Evolutionary conservation across 2,329 filamentous ascomycete species (phyloP), one percentile per base, ranked within the genome.

Genomic region (Bipolaris cookei): DNA sequence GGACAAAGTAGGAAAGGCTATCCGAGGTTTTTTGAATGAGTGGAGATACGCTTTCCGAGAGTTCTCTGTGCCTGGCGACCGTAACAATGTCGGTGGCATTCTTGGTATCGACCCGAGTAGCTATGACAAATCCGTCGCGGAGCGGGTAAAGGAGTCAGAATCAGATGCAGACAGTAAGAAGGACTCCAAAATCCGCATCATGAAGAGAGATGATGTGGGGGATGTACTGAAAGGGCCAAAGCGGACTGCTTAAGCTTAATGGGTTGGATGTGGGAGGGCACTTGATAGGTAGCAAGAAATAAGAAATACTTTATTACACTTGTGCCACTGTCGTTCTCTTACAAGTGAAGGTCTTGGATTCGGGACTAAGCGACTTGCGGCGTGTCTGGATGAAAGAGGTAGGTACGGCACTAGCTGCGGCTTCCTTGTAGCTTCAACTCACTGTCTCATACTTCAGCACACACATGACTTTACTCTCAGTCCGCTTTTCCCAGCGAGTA

Each of bases 1-100:
- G 77, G 95, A 99, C 78, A 99, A 99, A 79, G 91, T 99, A 34
- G 94, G 94, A 72, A 97, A 96, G 79, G 92, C 93, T 1, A 88
- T 98, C 61, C 89, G 95, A 52, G 87, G 86, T 65, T 98, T 96
- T 79, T 81, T 99, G 53, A 96, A 94, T 72, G 94, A 98, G 75
- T 97, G 93, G 92, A 87, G 91, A 61, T 99, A 97, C 74, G 90
- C 91, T 0, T 99, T 94, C 78, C 89, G 94, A 52, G 95, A 99
- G 78, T 99, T 99, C 77, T 95, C 90, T 35, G 93, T 97, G 8
- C 92, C 93, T 2, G 94, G 94, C n/a, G 95, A 98, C 76, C 86
- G 92, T 79, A 93, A 92, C 57, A 94, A 95, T 41, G 82, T 88
- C 20, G 86, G 86, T 35, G 86, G 86, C 8, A 87, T 89, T 53